Evolutionary conservation across 768 basidiomycete species (phyloP), one percentile per base, ranked within the genome.

Genomic region (Vararia minispora): DNA sequence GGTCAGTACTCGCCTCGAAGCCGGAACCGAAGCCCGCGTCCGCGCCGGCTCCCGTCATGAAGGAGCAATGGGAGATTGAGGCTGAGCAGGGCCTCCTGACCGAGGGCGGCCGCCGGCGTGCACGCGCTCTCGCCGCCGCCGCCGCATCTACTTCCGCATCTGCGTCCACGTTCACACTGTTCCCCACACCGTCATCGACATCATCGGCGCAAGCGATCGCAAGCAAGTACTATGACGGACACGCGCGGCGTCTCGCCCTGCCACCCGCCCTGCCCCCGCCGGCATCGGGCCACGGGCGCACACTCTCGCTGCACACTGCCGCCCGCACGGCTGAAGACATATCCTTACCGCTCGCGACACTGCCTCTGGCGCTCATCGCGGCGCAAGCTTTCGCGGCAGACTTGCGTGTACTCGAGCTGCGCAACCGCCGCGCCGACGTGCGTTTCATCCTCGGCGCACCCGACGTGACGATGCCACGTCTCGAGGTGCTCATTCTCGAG

Each of bases 11-110:
- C 13, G n/a, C 28, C 3, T 20, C 22, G 10, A 39, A 46, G 4
- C 40, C 50, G 14, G 43, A 47, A 17, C 55, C 52, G 23, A 56
- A 58, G 35, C 5, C 30, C 6, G 66, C 62, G 29, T n/a, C n/a
- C n/a, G n/a, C n/a, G n/a, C n/a, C n/a, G n/a, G n/a, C n/a, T n/a
- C n/a, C n/a, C n/a, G 56, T 67, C 0, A 50, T 63, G 9, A 85
- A 81, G 50, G 85, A 86, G 50, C 54, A 66, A n/a, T 86, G 83
- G 83, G 85, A 87, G 47, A 66, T 81, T 22, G 82, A 84, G 42
- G 80, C 79, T 1, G 82, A 86, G 50, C 76, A 76, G 42, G 82
- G 81, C 1, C 53, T 86, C 33, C 52, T 79, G 22, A 82, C 82
- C 0, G 86, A 86, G 48, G 85, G 81, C 14, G 81, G 76, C 13